A percentile compares a stretch with the other conserved stretches of the same genome.
These are phyloP conservation scores for Globisporangium sylvaticum DNA, from an alignment of 352 stramenopile species.

Conservation along the genomic window DNA sequence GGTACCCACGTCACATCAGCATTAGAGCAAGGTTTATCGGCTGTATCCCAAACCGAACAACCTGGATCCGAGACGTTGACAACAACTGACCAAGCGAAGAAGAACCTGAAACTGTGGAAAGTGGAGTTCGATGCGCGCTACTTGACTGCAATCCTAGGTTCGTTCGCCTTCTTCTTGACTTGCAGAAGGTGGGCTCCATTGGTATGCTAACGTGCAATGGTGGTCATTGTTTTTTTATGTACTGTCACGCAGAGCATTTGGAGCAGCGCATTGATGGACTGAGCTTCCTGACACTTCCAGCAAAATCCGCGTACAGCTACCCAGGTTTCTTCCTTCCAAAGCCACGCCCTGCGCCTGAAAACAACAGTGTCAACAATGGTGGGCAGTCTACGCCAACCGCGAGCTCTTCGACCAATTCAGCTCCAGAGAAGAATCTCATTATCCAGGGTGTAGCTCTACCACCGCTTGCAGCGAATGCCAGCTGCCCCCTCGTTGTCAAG, in stretches of 20 bases:
- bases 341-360: background rate
- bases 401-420: background rate
- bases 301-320: slow-evolving; percentile 33
- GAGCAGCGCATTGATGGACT: slow-evolving; percentile 40
- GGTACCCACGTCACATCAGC: slow-evolving; percentile 14
- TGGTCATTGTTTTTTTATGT: too few relatives aligned
- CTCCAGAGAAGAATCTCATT: slow-evolving; percentile 15
- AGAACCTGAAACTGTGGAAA: slow-evolving; percentile 48
- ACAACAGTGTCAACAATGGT: background rate
- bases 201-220: too few relatives aligned
- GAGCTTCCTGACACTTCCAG: slow-evolving; percentile 39
- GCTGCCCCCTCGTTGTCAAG: slow-evolving; percentile 14
- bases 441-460: slow-evolving; percentile 48
- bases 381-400: background rate
- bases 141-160: slow-evolving; percentile 44
- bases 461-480: slow-evolving; percentile 12
- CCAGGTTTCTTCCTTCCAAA: slow-evolving; percentile 62
- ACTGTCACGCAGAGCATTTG: slow-evolving; percentile 50
- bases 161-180: too few relatives aligned
- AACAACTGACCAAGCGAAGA: background rate
- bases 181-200: too few relatives aligned
- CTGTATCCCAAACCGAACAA: background rate
- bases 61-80: background rate
- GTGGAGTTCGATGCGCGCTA: slow-evolving; percentile 80
- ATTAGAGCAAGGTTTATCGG: slow-evolving; percentile 7